phyloP scores from a whole-genome alignment of 805 yeast genomes.

The Barnettozyma siamensis region DNA sequence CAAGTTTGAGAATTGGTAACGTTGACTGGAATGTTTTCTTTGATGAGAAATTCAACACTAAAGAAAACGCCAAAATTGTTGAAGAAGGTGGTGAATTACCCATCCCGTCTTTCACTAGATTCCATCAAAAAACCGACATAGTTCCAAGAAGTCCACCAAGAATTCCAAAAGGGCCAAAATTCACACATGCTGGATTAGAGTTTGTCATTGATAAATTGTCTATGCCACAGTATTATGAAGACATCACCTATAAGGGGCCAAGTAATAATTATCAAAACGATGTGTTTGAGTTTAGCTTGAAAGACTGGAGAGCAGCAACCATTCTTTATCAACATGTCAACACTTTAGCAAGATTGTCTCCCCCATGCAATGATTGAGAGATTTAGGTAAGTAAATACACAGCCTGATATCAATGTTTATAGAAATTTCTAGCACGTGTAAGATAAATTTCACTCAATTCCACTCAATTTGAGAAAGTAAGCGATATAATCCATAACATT shows the following conservation, averaged over 20 bases:
- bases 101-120: constrained; percentile 38
- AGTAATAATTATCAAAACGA: constrained; percentile 12
- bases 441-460: not conserved
- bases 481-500: constrained; percentile 12
- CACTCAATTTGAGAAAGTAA: constrained; percentile 4
- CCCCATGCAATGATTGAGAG: constrained; percentile 19
- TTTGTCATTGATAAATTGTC: constrained; percentile 30
- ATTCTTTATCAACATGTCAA: constrained; percentile 18
- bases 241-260: constrained; percentile 15
- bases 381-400: no score
- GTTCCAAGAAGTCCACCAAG: constrained; percentile 59
- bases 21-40: constrained; percentile 43
- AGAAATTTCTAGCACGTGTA: no score
- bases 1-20: constrained; percentile 66
- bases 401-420: no score
- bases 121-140: constrained; percentile 49
- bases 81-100: constrained; percentile 28
- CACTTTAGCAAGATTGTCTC: constrained; percentile 18
- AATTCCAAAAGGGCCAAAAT: constrained; percentile 12
- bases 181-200: constrained; percentile 30
- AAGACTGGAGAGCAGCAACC: constrained; percentile 10
- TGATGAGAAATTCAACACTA: constrained; percentile 42
- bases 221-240: constrained; percentile 28
- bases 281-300: constrained; percentile 2
- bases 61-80: constrained; percentile 24